Evolutionary conservation across 2,329 filamentous ascomycete species (phyloP), one percentile per base, ranked within the genome.

Genomic region (Bimuria novae-zelandiae): DNA sequence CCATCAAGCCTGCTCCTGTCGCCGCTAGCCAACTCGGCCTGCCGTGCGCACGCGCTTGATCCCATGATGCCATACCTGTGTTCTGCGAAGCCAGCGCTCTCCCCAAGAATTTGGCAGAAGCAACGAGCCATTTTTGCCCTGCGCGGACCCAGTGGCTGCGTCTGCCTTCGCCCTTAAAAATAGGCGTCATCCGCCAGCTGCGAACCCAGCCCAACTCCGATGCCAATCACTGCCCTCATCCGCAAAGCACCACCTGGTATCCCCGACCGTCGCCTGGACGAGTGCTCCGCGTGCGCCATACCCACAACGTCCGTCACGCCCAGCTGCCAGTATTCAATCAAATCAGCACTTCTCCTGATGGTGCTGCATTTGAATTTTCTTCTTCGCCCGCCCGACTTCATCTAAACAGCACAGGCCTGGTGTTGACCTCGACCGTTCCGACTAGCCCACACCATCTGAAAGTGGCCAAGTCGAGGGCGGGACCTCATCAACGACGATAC

Each of bases 131-230:
- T 7, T 36, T 25, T 41, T 19, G 39, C 27, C 29, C 43, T 36
- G 21, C 22, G 46, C 46, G 29, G 46, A 49, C 41, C 32, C 46
- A 8, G 37, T 42, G 25, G 30, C 51, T 35, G 40, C 50, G 27
- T 52, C 45, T 43, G 43, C 45, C 45, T 40, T 41, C 33, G 46
- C 37, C 47, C 52, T 27, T 45, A 51, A 46, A 46, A 46, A 54
- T 54, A 54, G 52, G 46, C 32, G 52, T 46, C 52, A 47, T 50
- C 33, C 51, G 17, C 23, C 51, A 35, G 40, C 43, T n/a, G 25
- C 8, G 11, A 37, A 39, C 27, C 27, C 39, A 45, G 25, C 49
- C 35, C 52, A 55, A 55, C 42, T 55, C 52, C 42, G 47, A 29
- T 44, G 51, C 51, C 51, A 49, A 48, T 49, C 44, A n/a, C 44